Evolutionary conservation across 805 yeast species (phyloP).

Genomic region (Lipomyces yamanashiensis): DNA sequence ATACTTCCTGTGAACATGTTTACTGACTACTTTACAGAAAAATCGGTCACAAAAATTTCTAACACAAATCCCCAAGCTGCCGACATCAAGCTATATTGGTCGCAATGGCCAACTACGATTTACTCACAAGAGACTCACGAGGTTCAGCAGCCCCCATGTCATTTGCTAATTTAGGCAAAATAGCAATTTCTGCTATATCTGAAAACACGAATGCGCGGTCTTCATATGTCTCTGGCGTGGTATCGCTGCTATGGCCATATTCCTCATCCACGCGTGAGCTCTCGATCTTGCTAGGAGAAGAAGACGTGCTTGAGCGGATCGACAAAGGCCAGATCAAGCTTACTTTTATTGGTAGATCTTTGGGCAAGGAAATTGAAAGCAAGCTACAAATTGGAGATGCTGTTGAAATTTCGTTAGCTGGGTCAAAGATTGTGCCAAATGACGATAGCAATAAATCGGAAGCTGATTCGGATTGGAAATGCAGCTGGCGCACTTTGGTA

Average conservation of each 20-base stretch:
- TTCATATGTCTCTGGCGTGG: conserved; percentile 12
- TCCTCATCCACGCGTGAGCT: conserved; percentile 21
- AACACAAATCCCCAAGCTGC: too few species aligned
- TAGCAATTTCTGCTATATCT: conserved; percentile 1
- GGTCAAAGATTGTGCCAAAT: neutral
- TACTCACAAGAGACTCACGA: neutral
- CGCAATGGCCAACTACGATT: conserved; percentile 1
- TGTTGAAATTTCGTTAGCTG: conserved; percentile 19
- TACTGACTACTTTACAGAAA: too few species aligned
- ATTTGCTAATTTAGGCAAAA: neutral
- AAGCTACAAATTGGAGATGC: conserved; percentile 18
- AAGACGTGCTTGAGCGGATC: conserved; percentile 17
- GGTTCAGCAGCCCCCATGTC: neutral
- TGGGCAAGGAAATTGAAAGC: conserved; percentile 19
- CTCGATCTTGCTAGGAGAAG: conserved; percentile 23
- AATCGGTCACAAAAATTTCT: too few species aligned
- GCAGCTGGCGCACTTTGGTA: conserved; percentile 15
- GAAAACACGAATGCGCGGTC: neutral
- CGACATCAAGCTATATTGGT: too few species aligned
- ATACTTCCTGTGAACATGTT: too few species aligned
- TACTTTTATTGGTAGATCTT: conserved; percentile 12
- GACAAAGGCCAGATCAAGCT: conserved; percentile 31
- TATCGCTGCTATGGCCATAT: conserved; percentile 33
- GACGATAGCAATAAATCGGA: conserved; percentile 1
- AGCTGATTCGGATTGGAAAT: conserved; percentile 30